phyloP scores from a whole-genome alignment of 2,329 filamentous ascomycete genomes.

The Dactylellina sp. region DNA sequence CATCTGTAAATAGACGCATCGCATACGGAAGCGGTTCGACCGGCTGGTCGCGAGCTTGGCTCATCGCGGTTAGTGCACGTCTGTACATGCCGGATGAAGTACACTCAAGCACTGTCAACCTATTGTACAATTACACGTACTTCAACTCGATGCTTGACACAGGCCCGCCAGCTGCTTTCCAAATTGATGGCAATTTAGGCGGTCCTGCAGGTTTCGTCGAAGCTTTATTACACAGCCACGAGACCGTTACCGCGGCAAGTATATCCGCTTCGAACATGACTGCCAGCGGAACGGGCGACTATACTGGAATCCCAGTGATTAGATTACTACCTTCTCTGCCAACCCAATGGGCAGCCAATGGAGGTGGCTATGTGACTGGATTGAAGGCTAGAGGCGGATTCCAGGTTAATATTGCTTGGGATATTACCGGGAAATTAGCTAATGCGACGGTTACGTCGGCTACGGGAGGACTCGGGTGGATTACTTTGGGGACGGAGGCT shows the following conservation, averaged over 20 bases:
- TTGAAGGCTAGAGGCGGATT: slow-evolving; percentile 56
- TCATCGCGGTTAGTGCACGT: slow-evolving; percentile 67
- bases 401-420: slow-evolving; percentile 56
- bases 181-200: slow-evolving; percentile 69
- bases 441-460: slow-evolving; percentile 33
- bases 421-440: slow-evolving; percentile 12
- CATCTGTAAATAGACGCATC: slow-evolving; percentile 61
- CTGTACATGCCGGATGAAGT: slow-evolving; percentile 64
- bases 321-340: slow-evolving; percentile 40
- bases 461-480: slow-evolving; percentile 21
- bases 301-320: slow-evolving; percentile 24
- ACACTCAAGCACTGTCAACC: slow-evolving; percentile 62
- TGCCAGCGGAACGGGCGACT: slow-evolving; percentile 38
- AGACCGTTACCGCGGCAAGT: slow-evolving; percentile 29
- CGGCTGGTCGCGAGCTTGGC: slow-evolving; percentile 69
- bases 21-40: slow-evolving; percentile 66
- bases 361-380: slow-evolving; percentile 51
- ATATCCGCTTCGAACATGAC: slow-evolving; percentile 19
- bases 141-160: slow-evolving; percentile 66
- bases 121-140: slow-evolving; percentile 65
- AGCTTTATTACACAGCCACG: slow-evolving; percentile 65
- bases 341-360: slow-evolving; percentile 58
- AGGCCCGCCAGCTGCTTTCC: slow-evolving; percentile 65
- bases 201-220: slow-evolving; percentile 67
- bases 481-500: slow-evolving; percentile 11